Percentiles rank a stretch among this genome's conserved stretches.
These are phyloP conservation scores for Babesia divergens DNA, from an alignment of 169 alveolate species.

Conservation along the genomic window DNA sequence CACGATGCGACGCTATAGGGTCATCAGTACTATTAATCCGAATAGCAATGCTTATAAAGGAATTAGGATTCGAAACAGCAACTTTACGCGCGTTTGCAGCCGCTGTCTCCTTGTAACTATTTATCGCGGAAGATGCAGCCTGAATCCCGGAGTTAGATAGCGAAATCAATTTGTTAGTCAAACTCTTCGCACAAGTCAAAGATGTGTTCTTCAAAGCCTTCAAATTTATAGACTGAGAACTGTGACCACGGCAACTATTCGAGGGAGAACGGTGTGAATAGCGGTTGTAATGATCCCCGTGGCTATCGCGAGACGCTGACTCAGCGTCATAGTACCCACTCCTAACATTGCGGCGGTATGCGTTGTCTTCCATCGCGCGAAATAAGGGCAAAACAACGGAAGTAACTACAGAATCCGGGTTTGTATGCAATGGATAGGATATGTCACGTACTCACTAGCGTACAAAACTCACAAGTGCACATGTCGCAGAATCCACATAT, in stretches of 20 bases:
- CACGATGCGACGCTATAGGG: constrained; percentile 50
- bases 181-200: constrained; percentile 44
- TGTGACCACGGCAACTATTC: not conserved
- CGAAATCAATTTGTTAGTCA: constrained; percentile 40
- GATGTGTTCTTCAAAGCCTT: constrained; percentile 30
- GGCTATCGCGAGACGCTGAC: not conserved
- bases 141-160: constrained; percentile 41
- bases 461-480: too few relatives aligned
- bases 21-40: constrained; percentile 22
- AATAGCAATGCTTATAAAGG: constrained; percentile 36
- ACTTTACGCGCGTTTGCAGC: constrained; percentile 36
- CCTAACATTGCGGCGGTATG: constrained; percentile 14
- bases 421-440: too few relatives aligned
- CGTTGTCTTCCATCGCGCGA: constrained; percentile 23
- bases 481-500: too few relatives aligned
- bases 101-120: constrained; percentile 28
- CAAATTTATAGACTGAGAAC: constrained; percentile 25
- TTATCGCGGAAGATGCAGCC: constrained; percentile 36
- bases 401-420: too few relatives aligned
- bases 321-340: not conserved
- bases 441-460: too few relatives aligned
- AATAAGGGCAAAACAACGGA: too few relatives aligned
- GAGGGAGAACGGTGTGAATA: not conserved
- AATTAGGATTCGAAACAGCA: constrained; percentile 12
- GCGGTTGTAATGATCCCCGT: not conserved